A percentile compares a stretch with the other conserved stretches of the same genome.
Conservation (phyloP, 345 rosid genomes). For the Bruguiera gymnorhiza region DNA sequence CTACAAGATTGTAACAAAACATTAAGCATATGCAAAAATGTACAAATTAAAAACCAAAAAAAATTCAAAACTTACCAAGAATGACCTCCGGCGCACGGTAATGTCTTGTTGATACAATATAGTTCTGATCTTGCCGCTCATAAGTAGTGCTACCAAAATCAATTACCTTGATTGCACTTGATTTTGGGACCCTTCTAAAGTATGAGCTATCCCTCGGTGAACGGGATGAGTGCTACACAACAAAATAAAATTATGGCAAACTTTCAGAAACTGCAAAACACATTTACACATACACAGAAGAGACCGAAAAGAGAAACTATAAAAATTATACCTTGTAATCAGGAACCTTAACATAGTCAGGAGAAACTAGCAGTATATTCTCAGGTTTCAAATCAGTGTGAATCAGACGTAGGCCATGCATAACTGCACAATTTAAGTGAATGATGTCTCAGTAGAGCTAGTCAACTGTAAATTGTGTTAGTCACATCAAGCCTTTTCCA, state of each 20-base stretch:
- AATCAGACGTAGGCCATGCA: conserved; percentile 80
- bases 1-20: conserved; percentile 22
- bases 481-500: too few species aligned
- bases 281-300: background rate
- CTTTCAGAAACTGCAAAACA: background rate
- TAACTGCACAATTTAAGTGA: conserved; percentile 53
- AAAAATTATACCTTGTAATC: conserved; percentile 60
- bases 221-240: conserved; percentile 50
- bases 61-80: conserved; percentile 42
- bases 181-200: conserved; percentile 68
- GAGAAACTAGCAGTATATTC: conserved; percentile 67
- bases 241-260: background rate
- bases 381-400: conserved; percentile 93
- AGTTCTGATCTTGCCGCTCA: conserved; percentile 28
- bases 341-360: conserved; percentile 73
- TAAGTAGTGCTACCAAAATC: conserved; percentile 36
- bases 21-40: background rate
- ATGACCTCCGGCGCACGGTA: conserved; percentile 65
- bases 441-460: background rate
- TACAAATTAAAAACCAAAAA: too few species aligned
- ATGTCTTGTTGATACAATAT: conserved; percentile 31
- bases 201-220: conserved; percentile 54
- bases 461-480: too few species aligned
- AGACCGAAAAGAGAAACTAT: background rate
- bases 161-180: conserved; percentile 30